phyloP scores from a whole-genome alignment of 1,139 yeast genomes.

The Magnusiomyces fungicola region DNA sequence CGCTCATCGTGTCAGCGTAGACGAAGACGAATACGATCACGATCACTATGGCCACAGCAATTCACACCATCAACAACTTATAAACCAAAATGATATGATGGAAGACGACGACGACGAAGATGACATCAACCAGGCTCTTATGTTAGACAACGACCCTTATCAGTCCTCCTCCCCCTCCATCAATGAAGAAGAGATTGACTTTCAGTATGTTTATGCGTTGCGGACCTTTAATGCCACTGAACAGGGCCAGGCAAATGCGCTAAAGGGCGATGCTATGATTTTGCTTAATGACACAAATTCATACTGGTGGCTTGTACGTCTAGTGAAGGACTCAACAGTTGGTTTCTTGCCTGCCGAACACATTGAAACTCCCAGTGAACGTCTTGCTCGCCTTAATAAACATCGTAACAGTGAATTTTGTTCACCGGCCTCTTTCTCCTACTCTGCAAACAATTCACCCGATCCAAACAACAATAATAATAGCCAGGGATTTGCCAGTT shows the following conservation, averaged over 20 bases:
- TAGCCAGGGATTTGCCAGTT: neutral
- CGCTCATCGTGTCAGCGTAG: no score
- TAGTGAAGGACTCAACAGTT: slow-evolving; percentile 49
- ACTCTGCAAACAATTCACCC: neutral
- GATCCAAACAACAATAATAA: neutral
- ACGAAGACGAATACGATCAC: no score
- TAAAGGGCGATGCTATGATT: slow-evolving; percentile 75
- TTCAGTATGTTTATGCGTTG: slow-evolving; percentile 75
- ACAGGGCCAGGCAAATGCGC: slow-evolving; percentile 80
- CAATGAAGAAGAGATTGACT: slow-evolving; percentile 59
- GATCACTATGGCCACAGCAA: no score
- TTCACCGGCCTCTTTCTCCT: slow-evolving; percentile 12
- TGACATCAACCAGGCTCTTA: neutral
- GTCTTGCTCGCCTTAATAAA: slow-evolving; percentile 86
- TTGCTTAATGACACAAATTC: slow-evolving; percentile 82
- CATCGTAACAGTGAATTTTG: slow-evolving; percentile 75
- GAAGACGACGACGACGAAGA: slow-evolving; percentile 1
- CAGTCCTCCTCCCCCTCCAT: slow-evolving; percentile 47
- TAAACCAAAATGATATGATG: no score
- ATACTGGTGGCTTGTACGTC: slow-evolving; percentile 93
- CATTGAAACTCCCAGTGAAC: slow-evolving; percentile 82
- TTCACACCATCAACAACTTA: no score
- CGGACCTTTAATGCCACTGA: slow-evolving; percentile 89
- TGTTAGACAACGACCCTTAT: slow-evolving; percentile 23
- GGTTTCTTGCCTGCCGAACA: slow-evolving; percentile 98